Evolutionary conservation across 176 grass and related monocot species (phyloP).

Genomic region (Luzula sylvatica): DNA sequence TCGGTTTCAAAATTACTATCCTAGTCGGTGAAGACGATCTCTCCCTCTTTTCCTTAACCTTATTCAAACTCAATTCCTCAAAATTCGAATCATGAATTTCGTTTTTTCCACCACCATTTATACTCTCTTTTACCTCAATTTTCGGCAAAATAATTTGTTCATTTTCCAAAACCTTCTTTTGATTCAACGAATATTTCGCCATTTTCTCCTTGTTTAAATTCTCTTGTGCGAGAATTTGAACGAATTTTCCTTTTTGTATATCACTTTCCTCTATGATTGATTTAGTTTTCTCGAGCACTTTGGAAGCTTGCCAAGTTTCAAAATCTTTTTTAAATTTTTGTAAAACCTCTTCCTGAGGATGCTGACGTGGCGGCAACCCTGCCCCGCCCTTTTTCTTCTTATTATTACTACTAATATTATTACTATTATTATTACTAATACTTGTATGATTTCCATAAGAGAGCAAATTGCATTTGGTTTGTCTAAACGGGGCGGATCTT

Average conservation of each 20-base stretch:
- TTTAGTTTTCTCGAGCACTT: conserved; percentile 1
- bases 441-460: conserved; percentile 14
- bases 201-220: conserved; percentile 59
- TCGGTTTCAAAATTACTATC: conserved; percentile 68
- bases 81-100: background rate
- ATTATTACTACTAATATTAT: background rate
- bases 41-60: conserved; percentile 9
- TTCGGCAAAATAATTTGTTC: conserved; percentile 1
- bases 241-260: conserved; percentile 13
- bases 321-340: conserved; percentile 66
- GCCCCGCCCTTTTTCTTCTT: conserved; percentile 19
- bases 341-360: conserved; percentile 68
- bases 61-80: background rate
- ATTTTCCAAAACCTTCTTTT: background rate
- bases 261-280: background rate
- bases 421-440: background rate
- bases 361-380: conserved; percentile 17
- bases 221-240: conserved; percentile 56
- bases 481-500: conserved; percentile 21
- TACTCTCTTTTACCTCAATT: background rate
- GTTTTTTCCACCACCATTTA: background rate
- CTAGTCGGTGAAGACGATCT: conserved; percentile 7
- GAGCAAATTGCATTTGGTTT: conserved; percentile 27
- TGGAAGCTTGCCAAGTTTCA: conserved; percentile 57
- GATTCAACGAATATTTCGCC: conserved; percentile 31